Conservation (phyloP, 345 rosid species). For the Moringa oleifera region DNA sequence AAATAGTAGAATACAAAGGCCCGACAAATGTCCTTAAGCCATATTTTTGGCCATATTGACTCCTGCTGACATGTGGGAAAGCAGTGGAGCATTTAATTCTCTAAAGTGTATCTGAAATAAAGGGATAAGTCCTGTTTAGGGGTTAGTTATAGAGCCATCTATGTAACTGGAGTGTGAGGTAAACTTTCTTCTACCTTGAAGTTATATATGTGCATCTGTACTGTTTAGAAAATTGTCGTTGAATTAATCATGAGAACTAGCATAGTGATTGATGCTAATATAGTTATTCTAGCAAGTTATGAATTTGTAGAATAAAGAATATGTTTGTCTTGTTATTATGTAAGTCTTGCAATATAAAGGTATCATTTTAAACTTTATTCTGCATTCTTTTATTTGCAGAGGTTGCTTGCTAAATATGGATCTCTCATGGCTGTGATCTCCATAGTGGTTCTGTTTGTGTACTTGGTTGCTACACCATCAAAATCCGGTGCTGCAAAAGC, state of each 20-base stretch:
- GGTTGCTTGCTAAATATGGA: conserved; percentile 72
- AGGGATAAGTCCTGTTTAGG: not conserved
- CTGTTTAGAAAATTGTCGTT: no score
- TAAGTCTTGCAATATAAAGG: no score
- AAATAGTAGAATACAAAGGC: not conserved
- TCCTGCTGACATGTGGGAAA: not conserved
- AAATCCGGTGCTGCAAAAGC: conserved; percentile 58
- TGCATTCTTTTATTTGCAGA: conserved; percentile 41
- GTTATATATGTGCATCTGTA: no score
- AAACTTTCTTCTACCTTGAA: no score
- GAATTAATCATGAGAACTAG: no score
- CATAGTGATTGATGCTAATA: no score
- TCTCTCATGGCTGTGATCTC: conserved; percentile 78
- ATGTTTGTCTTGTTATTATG: no score
- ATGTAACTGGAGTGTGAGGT: no score
- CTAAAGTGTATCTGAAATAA: not conserved
- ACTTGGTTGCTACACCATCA: conserved; percentile 59
- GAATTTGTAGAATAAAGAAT: no score
- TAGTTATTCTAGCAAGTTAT: no score
- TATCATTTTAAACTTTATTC: no score
- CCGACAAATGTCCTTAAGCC: not conserved
- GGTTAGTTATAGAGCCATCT: no score
- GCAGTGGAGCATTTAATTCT: not conserved
- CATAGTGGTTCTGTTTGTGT: conserved; percentile 64
- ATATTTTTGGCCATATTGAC: not conserved